These are phyloP conservation scores for Phytophthora fragariaefolia DNA, from an alignment of 352 stramenopile genomes.

Conservation along the genomic window DNA sequence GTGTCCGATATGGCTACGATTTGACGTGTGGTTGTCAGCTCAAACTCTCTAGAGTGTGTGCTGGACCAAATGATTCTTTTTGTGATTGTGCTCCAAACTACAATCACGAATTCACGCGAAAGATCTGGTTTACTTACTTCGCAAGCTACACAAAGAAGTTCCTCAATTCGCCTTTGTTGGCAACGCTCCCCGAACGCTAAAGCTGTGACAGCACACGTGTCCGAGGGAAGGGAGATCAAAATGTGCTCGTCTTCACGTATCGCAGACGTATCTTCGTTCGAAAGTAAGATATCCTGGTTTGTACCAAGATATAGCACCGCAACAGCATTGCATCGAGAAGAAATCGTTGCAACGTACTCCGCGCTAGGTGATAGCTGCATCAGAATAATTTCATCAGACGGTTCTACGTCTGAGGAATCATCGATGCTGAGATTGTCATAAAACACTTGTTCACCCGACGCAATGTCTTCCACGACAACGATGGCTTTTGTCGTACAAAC, in stretches of 20 bases:
- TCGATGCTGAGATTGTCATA: constrained; percentile 5
- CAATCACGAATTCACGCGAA: constrained; percentile 6
- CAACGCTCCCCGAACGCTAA: constrained; percentile 29
- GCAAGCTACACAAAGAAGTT: constrained; percentile 40
- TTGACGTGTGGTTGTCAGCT: constrained; percentile 15
- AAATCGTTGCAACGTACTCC: constrained; percentile 28
- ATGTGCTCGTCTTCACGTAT: background rate
- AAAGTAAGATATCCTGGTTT: background rate
- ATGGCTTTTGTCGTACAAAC: constrained; percentile 26
- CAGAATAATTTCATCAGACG: constrained; percentile 29
- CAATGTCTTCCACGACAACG: constrained; percentile 49
- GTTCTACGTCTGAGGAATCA: background rate
- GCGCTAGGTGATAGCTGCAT: constrained; percentile 40
- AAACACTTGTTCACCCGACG: constrained; percentile 34
- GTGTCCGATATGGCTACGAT: constrained; percentile 27
- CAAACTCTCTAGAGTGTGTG: constrained; percentile 4
- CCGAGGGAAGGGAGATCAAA: constrained; percentile 18
- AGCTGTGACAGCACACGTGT: constrained; percentile 17
- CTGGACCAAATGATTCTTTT: constrained; percentile 35
- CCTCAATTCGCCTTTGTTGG: background rate
- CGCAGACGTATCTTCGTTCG: background rate
- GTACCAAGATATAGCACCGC: constrained; percentile 21
- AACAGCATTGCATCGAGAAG: constrained; percentile 31
- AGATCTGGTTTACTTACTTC: constrained; percentile 8
- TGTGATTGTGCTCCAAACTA: constrained; percentile 18